Evolutionary conservation across 345 rosid species (phyloP).

Genomic region (Dovyalis caffra): DNA sequence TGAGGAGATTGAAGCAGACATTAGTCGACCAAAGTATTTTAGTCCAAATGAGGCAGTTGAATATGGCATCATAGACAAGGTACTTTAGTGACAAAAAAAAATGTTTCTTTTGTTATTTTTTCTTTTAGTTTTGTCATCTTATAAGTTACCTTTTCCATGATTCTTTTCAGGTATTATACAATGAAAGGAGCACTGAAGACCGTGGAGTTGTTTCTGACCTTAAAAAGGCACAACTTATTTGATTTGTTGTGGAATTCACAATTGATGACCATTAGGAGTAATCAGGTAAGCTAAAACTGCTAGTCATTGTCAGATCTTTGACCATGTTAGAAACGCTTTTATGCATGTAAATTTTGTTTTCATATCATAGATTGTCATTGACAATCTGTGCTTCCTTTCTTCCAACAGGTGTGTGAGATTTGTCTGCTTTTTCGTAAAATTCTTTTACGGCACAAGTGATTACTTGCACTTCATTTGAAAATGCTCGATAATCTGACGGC

Average conservation of each 20-base stretch:
- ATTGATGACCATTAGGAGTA: slow-evolving; percentile 10
- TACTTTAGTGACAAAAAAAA: not conserved
- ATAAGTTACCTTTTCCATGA: slow-evolving; percentile 5
- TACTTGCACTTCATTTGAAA: not conserved
- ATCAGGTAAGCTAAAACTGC: slow-evolving; percentile 19
- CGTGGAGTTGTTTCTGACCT: slow-evolving; percentile 64
- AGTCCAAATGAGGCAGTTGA: slow-evolving; percentile 76
- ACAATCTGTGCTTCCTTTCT: not conserved
- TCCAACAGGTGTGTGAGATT: not conserved
- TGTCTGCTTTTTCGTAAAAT: not conserved
- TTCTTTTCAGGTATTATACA: slow-evolving; percentile 67
- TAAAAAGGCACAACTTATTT: slow-evolving; percentile 53
- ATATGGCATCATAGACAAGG: slow-evolving; percentile 95
- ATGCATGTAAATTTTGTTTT: not conserved
- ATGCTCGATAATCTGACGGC: not conserved
- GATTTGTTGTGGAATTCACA: slow-evolving; percentile 8
- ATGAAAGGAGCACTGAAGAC: slow-evolving; percentile 61
- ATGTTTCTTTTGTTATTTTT: not conserved
- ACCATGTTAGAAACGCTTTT: slow-evolving; percentile 4
- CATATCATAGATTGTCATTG: not conserved
- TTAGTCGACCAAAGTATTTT: slow-evolving; percentile 80
- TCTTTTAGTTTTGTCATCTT: not conserved
- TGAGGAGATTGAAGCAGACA: slow-evolving; percentile 81
- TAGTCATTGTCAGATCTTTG: slow-evolving; percentile 9
- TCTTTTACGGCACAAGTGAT: not conserved